Evolutionary conservation across 169 alveolate genomes (phyloP), one percentile per base, ranked within the genome.

Genomic region (Plasmodium relictum): DNA sequence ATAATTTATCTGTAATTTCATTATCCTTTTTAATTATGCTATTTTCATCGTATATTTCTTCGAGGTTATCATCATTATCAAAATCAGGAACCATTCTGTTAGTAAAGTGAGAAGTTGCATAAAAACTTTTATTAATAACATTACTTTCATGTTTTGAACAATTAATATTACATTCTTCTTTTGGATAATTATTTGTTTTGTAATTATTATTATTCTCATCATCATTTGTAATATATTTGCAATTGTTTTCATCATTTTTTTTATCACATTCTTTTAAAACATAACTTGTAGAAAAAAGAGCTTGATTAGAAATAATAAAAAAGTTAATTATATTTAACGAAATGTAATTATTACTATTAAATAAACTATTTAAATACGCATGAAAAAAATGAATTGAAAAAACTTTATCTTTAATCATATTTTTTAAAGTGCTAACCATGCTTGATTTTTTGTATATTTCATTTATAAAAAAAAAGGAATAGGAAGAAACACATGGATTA

Each of bases 401-500:
- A 0, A 71, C 56, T 24, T 69, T 83, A 62, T 58, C 41, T 48
- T 42, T 69, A 69, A 83, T 58, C 22, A 86, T 39, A 45, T 41
- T 45, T n/a, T 52, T 69, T 41, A 86, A 50, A 16, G 88, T 31
- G 4, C n/a, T 44, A 8, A 20, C 22, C 10, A 65, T 16, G 42
- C 58, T 22, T 0, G 20, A 3, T 26, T 48, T 63, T 44, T 50
- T 62, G 45, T 63, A 86, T 16, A 86, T 16, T 24, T 71, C 92
- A 24, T 86, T 86, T 71, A 86, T 37, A 31, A 86, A 72, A 72
- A 59, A 59, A 52, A 86, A 59, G 9, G 88, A 86, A 62, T 86
- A 86, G 8, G 92, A 42, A 50, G 88, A 41, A 62, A 86, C 70
- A 44, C 73, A 70, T 37, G 92, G 88, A 37, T 86, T 72, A 39